These are phyloP conservation scores for Aurinia saxatilis DNA, from an alignment of 345 rosid genomes.

Conservation along the genomic window DNA sequence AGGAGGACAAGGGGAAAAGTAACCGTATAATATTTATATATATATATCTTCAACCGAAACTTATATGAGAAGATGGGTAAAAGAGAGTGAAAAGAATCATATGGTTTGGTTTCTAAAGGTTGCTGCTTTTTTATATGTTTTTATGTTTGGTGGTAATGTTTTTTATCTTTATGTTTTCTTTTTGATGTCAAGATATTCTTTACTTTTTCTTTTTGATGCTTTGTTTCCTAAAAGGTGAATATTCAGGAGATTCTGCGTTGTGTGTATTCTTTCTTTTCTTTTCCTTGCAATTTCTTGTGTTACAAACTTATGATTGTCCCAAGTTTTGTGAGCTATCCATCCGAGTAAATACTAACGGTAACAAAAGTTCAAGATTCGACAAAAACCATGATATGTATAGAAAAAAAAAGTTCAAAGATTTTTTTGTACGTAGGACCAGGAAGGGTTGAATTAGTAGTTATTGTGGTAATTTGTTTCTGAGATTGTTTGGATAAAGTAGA, in stretches of 20 bases:
- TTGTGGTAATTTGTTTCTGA: background rate
- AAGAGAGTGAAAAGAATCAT: conserved; percentile 23
- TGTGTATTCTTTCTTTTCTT: conserved; percentile 2
- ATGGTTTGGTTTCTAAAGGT: conserved; percentile 21
- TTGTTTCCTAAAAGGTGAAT: conserved; percentile 26
- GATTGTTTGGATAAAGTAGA: too few species aligned
- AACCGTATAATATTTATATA: conserved; percentile 18
- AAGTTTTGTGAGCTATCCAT: too few species aligned
- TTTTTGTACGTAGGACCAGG: background rate
- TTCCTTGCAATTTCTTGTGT: background rate
- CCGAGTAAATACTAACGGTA: background rate
- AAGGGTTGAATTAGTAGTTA: background rate
- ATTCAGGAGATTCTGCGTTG: conserved; percentile 26
- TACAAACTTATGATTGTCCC: background rate
- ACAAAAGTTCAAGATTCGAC: background rate
- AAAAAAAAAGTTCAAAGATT: background rate
- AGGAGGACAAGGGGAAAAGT: conserved; percentile 13
- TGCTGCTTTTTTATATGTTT: conserved; percentile 21
- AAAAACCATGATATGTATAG: background rate
- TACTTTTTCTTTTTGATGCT: conserved; percentile 10
- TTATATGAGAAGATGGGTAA: conserved; percentile 16
- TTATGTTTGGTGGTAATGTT: conserved; percentile 24
- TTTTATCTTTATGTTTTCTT: conserved; percentile 14
- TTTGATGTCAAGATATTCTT: conserved; percentile 17
- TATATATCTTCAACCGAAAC: conserved; percentile 18